Evolutionary conservation across 2,329 filamentous ascomycete genomes (phyloP), one percentile per base, ranked within the genome.

Genomic region (Exophiala sideris): DNA sequence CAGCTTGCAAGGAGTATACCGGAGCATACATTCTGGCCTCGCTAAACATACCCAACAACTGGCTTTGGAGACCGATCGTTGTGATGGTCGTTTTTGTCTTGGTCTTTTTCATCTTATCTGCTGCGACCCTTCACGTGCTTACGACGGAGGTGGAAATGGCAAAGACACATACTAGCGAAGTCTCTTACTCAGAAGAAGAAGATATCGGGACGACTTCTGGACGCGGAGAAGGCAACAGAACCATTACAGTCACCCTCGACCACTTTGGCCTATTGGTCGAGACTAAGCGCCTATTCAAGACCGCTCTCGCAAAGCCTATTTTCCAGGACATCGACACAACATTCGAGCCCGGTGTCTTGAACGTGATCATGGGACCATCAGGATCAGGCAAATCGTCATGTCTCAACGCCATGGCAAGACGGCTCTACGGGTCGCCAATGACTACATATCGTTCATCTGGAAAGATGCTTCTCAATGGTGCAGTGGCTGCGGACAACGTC

Each of bases 341-440:
- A 0, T 91, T 91, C 60, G 77, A 82, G 44, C 80, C 88, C 0
- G 86, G 87, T 0, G 74, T 80, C 11, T 66, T 91, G 11, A 91
- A 91, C 58, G 79, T 90, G 20, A 88, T 91, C 59, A 90, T 91
- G 87, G 88, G 88, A 0, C 88, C 88, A 0, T 89, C 86, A 0
- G 88, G 88, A 0, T 86, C 83, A 42, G 88, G 88, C 1, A 91
- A 91, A 68, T 90, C 87, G 0, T 87, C 85, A 0, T 73, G 90
- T 0, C 74, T 91, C 9, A 90, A 89, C 64, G 79, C 84, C 1
- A 87, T 91, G 79, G 86, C 88, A 1, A 73, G 83, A 2, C 77
- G 88, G 12, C 71, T 91, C 3, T 80, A 82, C 21, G 82, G 82
- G 52, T 83, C 81, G 1, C 61, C 83, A 2, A 76, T 78, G 1